Evolutionary conservation across 352 stramenopile species (phyloP), one percentile per base, ranked within the genome.

Genomic region (Aphanomyces cochlioides): DNA sequence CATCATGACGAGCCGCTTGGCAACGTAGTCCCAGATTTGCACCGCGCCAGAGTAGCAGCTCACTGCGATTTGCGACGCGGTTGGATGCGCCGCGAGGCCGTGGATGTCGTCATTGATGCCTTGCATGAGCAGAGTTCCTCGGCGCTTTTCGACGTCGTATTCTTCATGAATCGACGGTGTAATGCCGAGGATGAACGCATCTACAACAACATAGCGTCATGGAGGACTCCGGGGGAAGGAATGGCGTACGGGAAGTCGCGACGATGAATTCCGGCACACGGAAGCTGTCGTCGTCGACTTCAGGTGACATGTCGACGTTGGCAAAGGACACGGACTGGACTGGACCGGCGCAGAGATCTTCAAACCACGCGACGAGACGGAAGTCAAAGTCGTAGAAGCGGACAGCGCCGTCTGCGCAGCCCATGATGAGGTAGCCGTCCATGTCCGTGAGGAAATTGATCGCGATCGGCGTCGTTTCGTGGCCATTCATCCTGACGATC

Each of bases 371-470:
- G 34, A 96, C 82, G 17, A 98, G 81, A 36, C 93, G 87, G 53
- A 98, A 96, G 57, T 94, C 88, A 75, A 95, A 95, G 78, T 98
- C 92, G 72, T 96, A 98, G 74, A 98, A 96, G 6, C 93, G 85
- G 15, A 98, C 89, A 7, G 84, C 83, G 21, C 93, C 93, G 67
- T 98, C 93, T 40, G 79, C 90, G 10, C 85, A 92, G 7, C 87
- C 93, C 21, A 97, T 74, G 40, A 97, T 88, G 5, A 98, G 74
- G 73, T 97, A 96, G 21, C 88, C 83, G 56, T 96, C 88, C 78
- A 95, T 92, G 70, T 93, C 87, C 1, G 79, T 76, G 34, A 94
- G 75, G 37, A 81, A 78, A 15, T 75, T 88, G 15, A 90, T 73
- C 12, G 85, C 72, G 43, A 73, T 54, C 12, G 65, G 48, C 53